These are phyloP conservation scores for Kurtzmaniella cleridarum DNA, from an alignment of 805 yeast genomes.

Conservation along the genomic window DNA sequence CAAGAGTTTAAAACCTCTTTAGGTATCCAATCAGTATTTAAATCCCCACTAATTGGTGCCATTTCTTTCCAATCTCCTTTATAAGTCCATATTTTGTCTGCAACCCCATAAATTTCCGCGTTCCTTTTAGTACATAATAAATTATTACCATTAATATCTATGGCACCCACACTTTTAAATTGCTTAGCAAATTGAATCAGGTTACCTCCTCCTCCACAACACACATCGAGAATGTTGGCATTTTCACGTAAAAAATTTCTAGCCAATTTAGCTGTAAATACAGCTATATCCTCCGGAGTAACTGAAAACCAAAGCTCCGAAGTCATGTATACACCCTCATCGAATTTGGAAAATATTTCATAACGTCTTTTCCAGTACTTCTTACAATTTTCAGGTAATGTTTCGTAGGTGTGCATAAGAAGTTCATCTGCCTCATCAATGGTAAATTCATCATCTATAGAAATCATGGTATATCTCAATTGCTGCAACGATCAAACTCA, in stretches of 20 bases:
- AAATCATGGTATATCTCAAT: too few species aligned
- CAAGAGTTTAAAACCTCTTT: constrained; percentile 9
- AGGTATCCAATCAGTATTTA: constrained; percentile 29
- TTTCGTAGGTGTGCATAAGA: constrained; percentile 31
- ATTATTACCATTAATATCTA: constrained; percentile 58
- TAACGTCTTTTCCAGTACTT: constrained; percentile 65
- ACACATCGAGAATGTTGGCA: constrained; percentile 53
- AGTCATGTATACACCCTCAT: constrained; percentile 64
- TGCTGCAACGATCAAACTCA: too few species aligned
- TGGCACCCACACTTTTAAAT: constrained; percentile 54
- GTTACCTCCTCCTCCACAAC: constrained; percentile 89
- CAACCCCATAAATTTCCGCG: constrained; percentile 56
- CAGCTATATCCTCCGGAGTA: constrained; percentile 75
- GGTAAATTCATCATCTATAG: constrained; percentile 4
- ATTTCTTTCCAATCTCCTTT: constrained; percentile 46
- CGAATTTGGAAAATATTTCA: constrained; percentile 54
- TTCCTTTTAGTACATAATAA: constrained; percentile 65
- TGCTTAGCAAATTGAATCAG: constrained; percentile 64
- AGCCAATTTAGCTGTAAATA: constrained; percentile 50
- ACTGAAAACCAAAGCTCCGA: constrained; percentile 82
- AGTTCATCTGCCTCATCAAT: constrained; percentile 22
- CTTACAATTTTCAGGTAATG: constrained; percentile 35
- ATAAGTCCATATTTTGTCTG: constrained; percentile 43
- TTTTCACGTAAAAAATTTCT: constrained; percentile 47
- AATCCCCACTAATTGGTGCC: constrained; percentile 7